Conservation (phyloP, 202 grass and related monocot genomes). For the Saccharum hybrid region DNA sequence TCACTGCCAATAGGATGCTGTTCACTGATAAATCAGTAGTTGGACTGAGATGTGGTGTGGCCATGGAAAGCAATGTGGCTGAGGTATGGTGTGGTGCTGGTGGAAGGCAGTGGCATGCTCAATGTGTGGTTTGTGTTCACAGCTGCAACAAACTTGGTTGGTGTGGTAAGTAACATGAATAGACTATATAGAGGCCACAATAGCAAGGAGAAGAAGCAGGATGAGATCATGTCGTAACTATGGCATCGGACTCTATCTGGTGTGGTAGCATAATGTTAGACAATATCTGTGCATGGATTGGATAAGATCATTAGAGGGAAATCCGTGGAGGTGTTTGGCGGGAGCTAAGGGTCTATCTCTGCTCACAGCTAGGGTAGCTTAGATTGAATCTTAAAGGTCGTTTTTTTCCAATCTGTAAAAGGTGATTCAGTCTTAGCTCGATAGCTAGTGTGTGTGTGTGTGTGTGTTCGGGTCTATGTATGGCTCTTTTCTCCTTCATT, state of each 20-base stretch:
- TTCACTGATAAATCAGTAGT: background rate
- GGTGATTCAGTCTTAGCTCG: too few relatives aligned
- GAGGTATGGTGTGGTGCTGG: background rate
- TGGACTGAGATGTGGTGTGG: background rate
- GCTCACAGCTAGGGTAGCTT: too few relatives aligned
- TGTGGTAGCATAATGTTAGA: background rate
- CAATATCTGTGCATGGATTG: background rate
- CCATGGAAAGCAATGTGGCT: background rate
- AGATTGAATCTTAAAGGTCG: too few relatives aligned
- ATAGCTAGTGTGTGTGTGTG: too few relatives aligned
- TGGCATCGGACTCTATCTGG: background rate
- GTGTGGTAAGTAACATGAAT: background rate
- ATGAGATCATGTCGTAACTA: background rate
- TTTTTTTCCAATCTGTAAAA: too few relatives aligned
- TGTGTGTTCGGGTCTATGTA: too few relatives aligned
- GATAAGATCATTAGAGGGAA: background rate
- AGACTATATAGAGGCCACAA: background rate
- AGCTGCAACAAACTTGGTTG: background rate
- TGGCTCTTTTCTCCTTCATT: too few relatives aligned
- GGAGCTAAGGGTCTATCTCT: too few relatives aligned
- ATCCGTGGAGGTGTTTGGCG: background rate
- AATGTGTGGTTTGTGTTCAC: background rate
- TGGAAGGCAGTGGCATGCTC: background rate
- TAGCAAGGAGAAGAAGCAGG: background rate
- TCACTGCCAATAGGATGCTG: background rate